Evolutionary conservation across 2,329 filamentous ascomycete species (phyloP), one percentile per base, ranked within the genome.

Genomic region (Scopulariopsis brevicaulis): DNA sequence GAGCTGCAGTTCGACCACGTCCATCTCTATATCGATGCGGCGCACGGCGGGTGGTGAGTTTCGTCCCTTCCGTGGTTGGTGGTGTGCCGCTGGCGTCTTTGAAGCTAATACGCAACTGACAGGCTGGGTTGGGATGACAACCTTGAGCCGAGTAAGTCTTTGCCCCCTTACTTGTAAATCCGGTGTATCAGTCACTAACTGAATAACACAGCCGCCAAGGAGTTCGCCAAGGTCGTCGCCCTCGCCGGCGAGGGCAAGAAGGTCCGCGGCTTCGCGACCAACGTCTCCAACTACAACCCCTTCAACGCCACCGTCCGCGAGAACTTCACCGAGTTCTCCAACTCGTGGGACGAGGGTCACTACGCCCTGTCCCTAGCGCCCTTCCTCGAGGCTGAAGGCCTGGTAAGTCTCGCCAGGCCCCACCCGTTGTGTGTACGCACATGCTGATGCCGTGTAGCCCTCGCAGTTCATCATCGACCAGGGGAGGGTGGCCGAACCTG

Each of bases 21-120:
- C 28, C 72, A 79, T 61, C 81, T 83, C 78, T 86, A 85, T 66
- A 67, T 86, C 24, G 83, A 86, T 63, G 82, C 80, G 7, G 82
- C 80, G 58, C 82, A 86, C 66, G 81, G 78, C 25, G 82, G 83
- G 59, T 86, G 83, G 83, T 50, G 22, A 50, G 46, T 50, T 40
- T 6, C 2, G 12, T 6, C 18, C 37, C 37, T 37, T 7, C 14
- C 34, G 7, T 14, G 7, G 34, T 37, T 37, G 7, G 14, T 37
- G n/a, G n/a, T n/a, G n/a, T n/a, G n/a, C n/a, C n/a, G n/a, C n/a
- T 15, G 5, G 12, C 37, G 37, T 11, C 12, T 12, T 3, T 15
- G 14, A 46, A 6, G 7, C 40, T 46, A 46, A 46, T n/a, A n/a
- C 40, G 8, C n/a, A n/a, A 6, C 14, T 8, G 40, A 46, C n/a